Conservation (phyloP, 2,329 filamentous ascomycete species). For the Teratosphaeria gauchensis region DNA sequence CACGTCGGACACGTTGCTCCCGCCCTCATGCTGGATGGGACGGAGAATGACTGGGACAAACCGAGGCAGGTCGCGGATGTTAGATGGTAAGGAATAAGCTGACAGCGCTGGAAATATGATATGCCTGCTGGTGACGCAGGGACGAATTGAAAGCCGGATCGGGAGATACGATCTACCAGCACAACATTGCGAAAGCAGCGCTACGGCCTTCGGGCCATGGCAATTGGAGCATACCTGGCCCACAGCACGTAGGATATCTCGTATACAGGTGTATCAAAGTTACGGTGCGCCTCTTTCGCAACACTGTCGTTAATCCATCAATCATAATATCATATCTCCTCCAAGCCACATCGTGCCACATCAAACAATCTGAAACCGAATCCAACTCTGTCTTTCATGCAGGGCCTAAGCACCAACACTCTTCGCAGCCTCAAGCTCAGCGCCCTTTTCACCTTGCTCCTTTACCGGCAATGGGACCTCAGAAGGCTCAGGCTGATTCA, state of each 20-base stretch:
- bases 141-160: not conserved
- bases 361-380: not conserved
- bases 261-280: not conserved
- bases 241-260: not conserved
- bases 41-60: too few species aligned
- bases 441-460: slow-evolving; percentile 5
- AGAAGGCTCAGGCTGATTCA: slow-evolving; percentile 16
- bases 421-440: slow-evolving; percentile 4
- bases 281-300: not conserved
- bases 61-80: too few species aligned
- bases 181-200: not conserved
- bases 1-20: too few species aligned
- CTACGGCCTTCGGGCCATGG: not conserved
- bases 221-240: not conserved
- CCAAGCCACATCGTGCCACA: not conserved
- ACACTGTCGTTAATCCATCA: not conserved
- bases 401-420: not conserved
- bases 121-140: too few species aligned
- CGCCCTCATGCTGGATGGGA: too few species aligned
- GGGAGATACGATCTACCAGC: not conserved
- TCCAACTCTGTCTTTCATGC: not conserved
- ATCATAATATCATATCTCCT: not conserved
- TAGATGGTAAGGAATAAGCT: too few species aligned
- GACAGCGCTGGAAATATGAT: too few species aligned
- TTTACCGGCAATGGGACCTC: slow-evolving; percentile 14